Conservation (phyloP, 2,329 filamentous ascomycete species). For the Ceratocystis eucalypticola region DNA sequence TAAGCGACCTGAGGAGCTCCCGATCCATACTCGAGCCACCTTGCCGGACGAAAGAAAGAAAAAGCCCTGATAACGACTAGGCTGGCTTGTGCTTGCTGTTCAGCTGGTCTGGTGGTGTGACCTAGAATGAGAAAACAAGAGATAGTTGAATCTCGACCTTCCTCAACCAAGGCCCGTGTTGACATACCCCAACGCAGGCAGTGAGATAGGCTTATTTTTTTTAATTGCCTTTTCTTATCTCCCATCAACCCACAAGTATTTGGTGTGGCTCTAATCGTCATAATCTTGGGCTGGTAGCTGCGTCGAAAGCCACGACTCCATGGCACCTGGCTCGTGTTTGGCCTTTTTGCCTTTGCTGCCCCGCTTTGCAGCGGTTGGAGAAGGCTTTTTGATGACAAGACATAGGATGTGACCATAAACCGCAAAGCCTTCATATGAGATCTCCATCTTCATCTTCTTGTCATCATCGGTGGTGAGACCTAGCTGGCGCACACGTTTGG, state of each 20-base stretch:
- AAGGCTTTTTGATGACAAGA: conserved; percentile 69
- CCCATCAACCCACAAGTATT: neutral
- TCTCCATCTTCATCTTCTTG: conserved; percentile 78
- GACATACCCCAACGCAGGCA: neutral
- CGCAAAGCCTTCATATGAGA: conserved; percentile 86
- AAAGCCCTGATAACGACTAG: too few relatives aligned
- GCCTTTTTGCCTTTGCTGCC: conserved; percentile 25
- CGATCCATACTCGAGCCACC: too few relatives aligned
- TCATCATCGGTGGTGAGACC: conserved; percentile 49
- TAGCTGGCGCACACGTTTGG: conserved; percentile 33
- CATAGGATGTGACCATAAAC: conserved; percentile 91
- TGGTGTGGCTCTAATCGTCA: conserved; percentile 7
- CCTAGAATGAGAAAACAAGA: neutral
- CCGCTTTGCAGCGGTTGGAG: conserved; percentile 28
- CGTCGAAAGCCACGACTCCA: conserved; percentile 84
- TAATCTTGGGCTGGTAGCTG: conserved; percentile 38
- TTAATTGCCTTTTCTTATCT: conserved; percentile 1
- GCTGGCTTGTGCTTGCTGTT: neutral
- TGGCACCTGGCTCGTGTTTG: conserved; percentile 50
- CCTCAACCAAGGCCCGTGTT: conserved; percentile 1
- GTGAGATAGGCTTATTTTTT: neutral
- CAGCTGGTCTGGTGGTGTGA: conserved; percentile 4
- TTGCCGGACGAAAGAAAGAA: neutral
- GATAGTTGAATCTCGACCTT: neutral
- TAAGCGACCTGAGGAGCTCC: too few relatives aligned